These are phyloP conservation scores for Hemileccinum rubropunctum DNA, from an alignment of 768 basidiomycete species.

Conservation along the genomic window DNA sequence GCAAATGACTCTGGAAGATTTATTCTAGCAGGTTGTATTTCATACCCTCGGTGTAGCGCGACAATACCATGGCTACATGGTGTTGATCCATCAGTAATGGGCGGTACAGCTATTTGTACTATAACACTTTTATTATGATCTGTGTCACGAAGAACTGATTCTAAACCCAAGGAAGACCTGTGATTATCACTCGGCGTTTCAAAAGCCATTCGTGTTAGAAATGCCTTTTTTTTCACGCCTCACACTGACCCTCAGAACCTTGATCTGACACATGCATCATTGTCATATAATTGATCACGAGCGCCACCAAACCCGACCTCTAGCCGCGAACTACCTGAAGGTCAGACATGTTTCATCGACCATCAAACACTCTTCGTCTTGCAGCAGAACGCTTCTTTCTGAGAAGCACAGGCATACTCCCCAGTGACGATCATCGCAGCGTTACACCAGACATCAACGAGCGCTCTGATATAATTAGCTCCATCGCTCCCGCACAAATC, in stretches of 20 bases:
- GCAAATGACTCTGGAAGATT: constrained; percentile 96
- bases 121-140: constrained; percentile 16
- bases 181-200: background rate
- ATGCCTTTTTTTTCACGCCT: background rate
- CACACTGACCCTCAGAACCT: background rate
- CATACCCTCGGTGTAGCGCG: constrained; percentile 21
- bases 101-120: constrained; percentile 22
- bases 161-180: constrained; percentile 1
- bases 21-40: constrained; percentile 52
- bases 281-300: background rate
- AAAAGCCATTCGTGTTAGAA: background rate
- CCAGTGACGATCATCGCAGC: too few relatives aligned
- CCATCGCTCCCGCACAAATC: background rate
- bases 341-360: background rate
- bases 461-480: background rate
- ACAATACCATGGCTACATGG: constrained; percentile 20
- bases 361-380: background rate
- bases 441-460: background rate
- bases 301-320: background rate
- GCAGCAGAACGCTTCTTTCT: background rate
- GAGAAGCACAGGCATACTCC: too few relatives aligned
- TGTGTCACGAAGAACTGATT: constrained; percentile 4
- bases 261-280: background rate
- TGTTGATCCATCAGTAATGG: constrained; percentile 6
- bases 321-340: background rate